phyloP scores from a whole-genome alignment of 1,284 basidiomycete species.

The Boletus mariae region DNA sequence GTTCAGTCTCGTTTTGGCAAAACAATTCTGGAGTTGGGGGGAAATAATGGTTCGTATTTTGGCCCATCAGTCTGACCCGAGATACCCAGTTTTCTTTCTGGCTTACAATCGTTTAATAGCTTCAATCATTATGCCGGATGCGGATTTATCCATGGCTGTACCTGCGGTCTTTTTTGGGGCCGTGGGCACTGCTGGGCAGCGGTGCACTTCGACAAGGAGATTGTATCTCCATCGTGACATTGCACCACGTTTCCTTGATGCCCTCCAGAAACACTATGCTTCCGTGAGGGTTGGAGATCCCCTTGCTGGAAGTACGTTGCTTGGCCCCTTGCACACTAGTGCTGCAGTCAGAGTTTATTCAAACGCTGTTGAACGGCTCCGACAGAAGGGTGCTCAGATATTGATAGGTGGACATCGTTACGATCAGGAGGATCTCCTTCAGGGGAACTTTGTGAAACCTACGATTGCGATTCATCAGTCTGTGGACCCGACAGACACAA shows the following conservation, averaged over 20 bases:
- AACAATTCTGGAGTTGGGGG: constrained; percentile 87
- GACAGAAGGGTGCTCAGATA: constrained; percentile 70
- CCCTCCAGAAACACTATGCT: constrained; percentile 70
- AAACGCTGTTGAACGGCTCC: constrained; percentile 61
- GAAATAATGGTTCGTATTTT: constrained; percentile 74
- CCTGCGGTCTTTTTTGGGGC: constrained; percentile 91
- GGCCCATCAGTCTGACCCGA: constrained; percentile 11
- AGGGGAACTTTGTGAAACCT: constrained; percentile 87
- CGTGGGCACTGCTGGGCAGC: constrained; percentile 91
- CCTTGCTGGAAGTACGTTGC: constrained; percentile 64
- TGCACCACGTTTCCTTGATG: constrained; percentile 70
- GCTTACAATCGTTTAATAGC: constrained; percentile 45
- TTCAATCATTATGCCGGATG: constrained; percentile 89
- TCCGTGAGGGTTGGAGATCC: constrained; percentile 79
- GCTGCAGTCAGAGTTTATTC: constrained; percentile 67
- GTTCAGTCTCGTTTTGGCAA: constrained; percentile 84
- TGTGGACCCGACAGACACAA: constrained; percentile 46
- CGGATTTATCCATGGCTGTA: constrained; percentile 85
- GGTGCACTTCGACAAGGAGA: constrained; percentile 91
- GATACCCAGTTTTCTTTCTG: constrained; percentile 14
- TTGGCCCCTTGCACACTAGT: constrained; percentile 83
- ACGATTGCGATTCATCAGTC: constrained; percentile 73
- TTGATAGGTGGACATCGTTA: constrained; percentile 64
- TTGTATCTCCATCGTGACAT: constrained; percentile 85
- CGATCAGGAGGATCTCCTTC: constrained; percentile 45